phyloP scores from a whole-genome alignment of 192 early-diverging fungal species.

The Podila clonocystis region DNA sequence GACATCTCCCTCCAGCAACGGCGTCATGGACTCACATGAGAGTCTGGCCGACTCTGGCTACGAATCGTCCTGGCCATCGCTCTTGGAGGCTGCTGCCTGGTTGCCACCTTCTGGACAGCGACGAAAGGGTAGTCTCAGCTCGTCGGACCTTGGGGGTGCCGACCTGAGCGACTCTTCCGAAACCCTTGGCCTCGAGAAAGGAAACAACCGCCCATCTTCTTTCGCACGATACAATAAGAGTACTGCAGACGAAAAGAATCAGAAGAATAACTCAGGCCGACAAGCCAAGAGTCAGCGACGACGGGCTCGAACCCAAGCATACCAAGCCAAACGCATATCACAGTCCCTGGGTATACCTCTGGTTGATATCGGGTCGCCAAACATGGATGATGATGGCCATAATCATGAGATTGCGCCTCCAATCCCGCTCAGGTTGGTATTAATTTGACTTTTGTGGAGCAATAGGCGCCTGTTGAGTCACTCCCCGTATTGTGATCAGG shows the following conservation, averaged over 20 bases:
- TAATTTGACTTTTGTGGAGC: not conserved
- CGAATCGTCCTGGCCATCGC: conserved; percentile 51
- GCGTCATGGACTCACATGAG: conserved; percentile 1
- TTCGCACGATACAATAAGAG: not conserved
- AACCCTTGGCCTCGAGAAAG: not conserved
- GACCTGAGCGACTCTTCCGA: not conserved
- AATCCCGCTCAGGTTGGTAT: conserved; percentile 47
- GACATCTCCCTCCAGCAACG: not conserved
- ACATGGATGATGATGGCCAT: conserved; percentile 42
- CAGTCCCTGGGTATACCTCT: conserved; percentile 19
- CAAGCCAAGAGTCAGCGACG: conserved; percentile 26
- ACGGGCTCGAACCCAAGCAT: conserved; percentile 28
- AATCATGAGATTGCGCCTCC: conserved; percentile 14
- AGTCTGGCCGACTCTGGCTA: conserved; percentile 48
- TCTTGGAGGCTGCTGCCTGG: conserved; percentile 45
- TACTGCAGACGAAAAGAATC: not conserved
- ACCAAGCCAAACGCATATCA: conserved; percentile 34
- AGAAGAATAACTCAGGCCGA: not conserved
- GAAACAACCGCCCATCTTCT: not conserved
- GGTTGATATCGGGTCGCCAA: conserved; percentile 37
- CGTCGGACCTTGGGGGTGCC: not conserved
- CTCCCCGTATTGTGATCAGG: not conserved
- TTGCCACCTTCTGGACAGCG: conserved; percentile 19
- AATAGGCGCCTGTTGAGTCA: not conserved
- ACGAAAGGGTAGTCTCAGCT: conserved; percentile 7